A percentile compares a stretch with the other conserved stretches of the same genome.
These are phyloP conservation scores for Venturiaceae sp. DNA, from an alignment of 2,329 filamentous ascomycete species.

Conservation along the genomic window DNA sequence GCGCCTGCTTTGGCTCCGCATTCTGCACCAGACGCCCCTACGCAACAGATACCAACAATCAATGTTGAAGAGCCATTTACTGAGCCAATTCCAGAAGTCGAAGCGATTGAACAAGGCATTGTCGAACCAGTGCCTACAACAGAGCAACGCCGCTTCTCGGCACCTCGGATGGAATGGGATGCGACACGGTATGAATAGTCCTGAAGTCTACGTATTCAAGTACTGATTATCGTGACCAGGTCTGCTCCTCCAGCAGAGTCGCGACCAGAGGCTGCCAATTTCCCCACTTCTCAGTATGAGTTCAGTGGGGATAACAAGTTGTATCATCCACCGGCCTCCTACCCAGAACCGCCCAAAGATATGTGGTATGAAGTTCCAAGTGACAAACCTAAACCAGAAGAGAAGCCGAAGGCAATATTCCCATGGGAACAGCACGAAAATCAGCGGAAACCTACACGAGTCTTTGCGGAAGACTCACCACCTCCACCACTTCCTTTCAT, in stretches of 20 bases:
- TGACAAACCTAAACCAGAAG: constrained; percentile 43
- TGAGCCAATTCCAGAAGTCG: constrained; percentile 30
- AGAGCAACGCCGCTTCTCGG: constrained; percentile 43
- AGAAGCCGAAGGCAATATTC: constrained; percentile 63
- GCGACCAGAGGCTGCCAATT: constrained; percentile 75
- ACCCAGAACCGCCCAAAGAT: constrained; percentile 74
- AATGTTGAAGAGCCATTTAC: constrained; percentile 30
- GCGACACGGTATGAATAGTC: constrained; percentile 43
- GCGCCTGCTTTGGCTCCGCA: constrained; percentile 2
- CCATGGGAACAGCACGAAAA: constrained; percentile 74
- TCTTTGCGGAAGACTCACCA: constrained; percentile 52
- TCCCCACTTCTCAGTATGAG: constrained; percentile 67
- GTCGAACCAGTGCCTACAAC: constrained; percentile 32
- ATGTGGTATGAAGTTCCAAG: constrained; percentile 82
- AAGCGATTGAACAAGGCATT: constrained; percentile 32
- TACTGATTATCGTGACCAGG: constrained; percentile 11
- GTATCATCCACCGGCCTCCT: constrained; percentile 67
- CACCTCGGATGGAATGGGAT: constrained; percentile 53
- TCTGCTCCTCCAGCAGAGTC: constrained; percentile 50
- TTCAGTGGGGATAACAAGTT: constrained; percentile 70
- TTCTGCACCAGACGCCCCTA: constrained; percentile 20
- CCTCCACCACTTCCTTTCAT: constrained; percentile 22
- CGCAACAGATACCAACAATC: constrained; percentile 10
- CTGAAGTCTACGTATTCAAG: background rate
- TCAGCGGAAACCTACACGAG: constrained; percentile 48